Evolutionary conservation across 1,284 basidiomycete species (phyloP).

Genomic region (Coniophora puteana): DNA sequence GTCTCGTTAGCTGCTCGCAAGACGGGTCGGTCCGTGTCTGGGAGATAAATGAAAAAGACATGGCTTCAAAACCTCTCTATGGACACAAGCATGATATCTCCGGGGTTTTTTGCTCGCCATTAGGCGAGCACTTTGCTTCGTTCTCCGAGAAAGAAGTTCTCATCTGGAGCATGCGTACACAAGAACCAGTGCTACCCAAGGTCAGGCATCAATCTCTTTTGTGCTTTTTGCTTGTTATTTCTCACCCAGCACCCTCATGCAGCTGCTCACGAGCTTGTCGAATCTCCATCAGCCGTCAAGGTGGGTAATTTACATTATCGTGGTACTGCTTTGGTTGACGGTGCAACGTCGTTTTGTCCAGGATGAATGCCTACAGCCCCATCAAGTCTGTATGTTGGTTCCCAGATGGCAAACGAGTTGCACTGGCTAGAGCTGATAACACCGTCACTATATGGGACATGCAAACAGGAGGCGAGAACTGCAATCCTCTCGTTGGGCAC

Average conservation of each 20-base stretch:
- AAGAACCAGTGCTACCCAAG: no score
- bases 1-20: neutral
- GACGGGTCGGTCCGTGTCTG: neutral
- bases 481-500: slow-evolving; percentile 2
- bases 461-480: neutral
- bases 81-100: slow-evolving; percentile 1
- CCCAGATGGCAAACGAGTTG: slow-evolving; percentile 55
- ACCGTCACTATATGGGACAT: slow-evolving; percentile 7
- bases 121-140: neutral
- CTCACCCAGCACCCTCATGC: no score
- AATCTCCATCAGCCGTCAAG: no score
- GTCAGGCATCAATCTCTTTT: no score
- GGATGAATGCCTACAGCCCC: no score
- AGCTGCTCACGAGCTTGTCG: no score
- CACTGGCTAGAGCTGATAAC: slow-evolving; percentile 42
- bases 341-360: no score
- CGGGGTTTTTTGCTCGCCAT: slow-evolving; percentile 4
- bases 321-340: no score
- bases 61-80: neutral
- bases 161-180: no score
- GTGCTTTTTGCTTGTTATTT: no score
- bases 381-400: slow-evolving; percentile 52
- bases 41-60: neutral
- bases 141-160: slow-evolving; percentile 2
- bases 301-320: no score